Conservation (phyloP, 2,329 filamentous ascomycete species). For the Aspergillus pseudotamarii region DNA sequence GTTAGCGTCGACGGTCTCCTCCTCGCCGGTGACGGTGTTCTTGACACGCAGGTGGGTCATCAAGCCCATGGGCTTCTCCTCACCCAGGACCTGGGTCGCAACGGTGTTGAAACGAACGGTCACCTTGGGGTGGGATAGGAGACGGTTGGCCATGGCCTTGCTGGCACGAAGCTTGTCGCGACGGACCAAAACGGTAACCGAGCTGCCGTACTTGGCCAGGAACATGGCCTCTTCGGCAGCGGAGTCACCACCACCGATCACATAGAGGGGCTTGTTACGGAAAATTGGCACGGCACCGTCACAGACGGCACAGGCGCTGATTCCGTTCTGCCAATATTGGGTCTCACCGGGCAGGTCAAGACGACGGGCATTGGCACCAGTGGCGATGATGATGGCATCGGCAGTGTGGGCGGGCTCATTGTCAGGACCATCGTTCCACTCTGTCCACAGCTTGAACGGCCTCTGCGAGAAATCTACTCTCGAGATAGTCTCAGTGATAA, state of each 20-base stretch:
- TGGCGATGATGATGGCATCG: conserved; percentile 90
- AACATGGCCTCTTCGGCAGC: conserved; percentile 97
- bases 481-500: conserved; percentile 89
- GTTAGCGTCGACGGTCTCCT: conserved; percentile 84
- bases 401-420: conserved; percentile 77
- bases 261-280: conserved; percentile 90
- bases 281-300: conserved; percentile 97
- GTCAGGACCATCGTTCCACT: conserved; percentile 74
- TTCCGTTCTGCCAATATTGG: conserved; percentile 95
- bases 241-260: conserved; percentile 95
- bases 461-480: conserved; percentile 80
- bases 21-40: conserved; percentile 72
- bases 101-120: conserved; percentile 85
- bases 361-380: conserved; percentile 86
- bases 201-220: conserved; percentile 94
- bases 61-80: conserved; percentile 70
- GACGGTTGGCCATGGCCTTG: conserved; percentile 86
- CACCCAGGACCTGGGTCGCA: conserved; percentile 81
- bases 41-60: conserved; percentile 88
- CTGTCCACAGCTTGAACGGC: conserved; percentile 92
- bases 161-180: conserved; percentile 83
- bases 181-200: conserved; percentile 91
- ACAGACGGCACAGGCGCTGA: conserved; percentile 95
- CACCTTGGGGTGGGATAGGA: conserved; percentile 83
- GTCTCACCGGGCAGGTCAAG: conserved; percentile 85